Base-by-base conservation (phyloP, 2,329 filamentous ascomycete genomes). In the Cercospora sp. region DNA sequence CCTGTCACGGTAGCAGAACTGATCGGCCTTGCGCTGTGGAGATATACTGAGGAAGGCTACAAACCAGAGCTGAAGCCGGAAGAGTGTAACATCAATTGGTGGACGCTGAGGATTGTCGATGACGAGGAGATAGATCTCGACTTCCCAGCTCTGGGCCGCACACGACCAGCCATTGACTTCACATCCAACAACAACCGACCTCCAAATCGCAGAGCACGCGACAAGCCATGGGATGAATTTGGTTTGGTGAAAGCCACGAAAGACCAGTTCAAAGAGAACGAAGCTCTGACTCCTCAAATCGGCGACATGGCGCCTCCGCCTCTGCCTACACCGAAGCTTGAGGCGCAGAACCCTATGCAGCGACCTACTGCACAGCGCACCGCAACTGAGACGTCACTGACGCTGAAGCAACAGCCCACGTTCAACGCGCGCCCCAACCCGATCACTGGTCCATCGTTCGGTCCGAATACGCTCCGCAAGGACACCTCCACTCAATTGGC, bases 91-190 rank as follows among this genome's bases (percentile, higher is more conserved):
- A 89, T 94, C 73, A 94, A 94, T 75, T 89, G 89, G 82, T 95
- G 91, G 90, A 92, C 89, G 26, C 81, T 96, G 66, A 87, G 91
- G 49, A 93, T 96, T 88, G 91, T 94, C 8, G 88, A 95, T 76
- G 91, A 92, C 66, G 92, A 91, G 60, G 92, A 95, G 75, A 89
- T 94, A 1, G 92, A 96, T 73, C 91, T 93, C 71, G 92, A 95
- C 75, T 95, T 95, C 71, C 91, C 91, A 34, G 89, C 92, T 0
- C 83, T 95, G 49, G 90, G 91, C 67, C 86, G 92, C 40, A 92
- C 87, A 24, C 91, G 90, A 74, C 86, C 89, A 2, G 84, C 95
- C n/a, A 87, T 87, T 5, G 89, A 92, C 21, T 95, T 94, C 74
- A 92, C 91, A 0, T 89, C 86, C 6, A 91, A 90, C 69, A 94